Conservation (phyloP, 768 basidiomycete species). For the Tylopilus sp. region DNA sequence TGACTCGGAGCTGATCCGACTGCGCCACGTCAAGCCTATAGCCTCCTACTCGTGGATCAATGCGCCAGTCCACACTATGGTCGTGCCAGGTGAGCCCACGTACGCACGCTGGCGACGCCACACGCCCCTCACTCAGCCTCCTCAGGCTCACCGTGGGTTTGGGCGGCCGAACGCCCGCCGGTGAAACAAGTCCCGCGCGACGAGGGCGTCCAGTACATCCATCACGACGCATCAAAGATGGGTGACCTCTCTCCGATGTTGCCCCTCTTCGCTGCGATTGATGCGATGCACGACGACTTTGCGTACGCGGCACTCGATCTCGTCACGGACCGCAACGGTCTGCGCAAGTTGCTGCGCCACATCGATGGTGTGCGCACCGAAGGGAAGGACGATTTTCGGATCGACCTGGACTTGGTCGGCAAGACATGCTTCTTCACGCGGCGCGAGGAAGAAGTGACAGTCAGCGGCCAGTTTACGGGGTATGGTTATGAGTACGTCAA, state of each 20-base stretch:
- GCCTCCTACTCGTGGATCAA: conserved; percentile 58
- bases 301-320: conserved; percentile 37
- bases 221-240: conserved; percentile 56
- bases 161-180: conserved; percentile 44
- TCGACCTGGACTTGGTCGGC: conserved; percentile 65
- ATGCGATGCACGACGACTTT: conserved; percentile 33
- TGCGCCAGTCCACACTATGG: conserved; percentile 42
- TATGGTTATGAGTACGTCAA: conserved; percentile 65
- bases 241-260: conserved; percentile 38
- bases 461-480: conserved; percentile 29
- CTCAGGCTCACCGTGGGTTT: conserved; percentile 57
- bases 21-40: conserved; percentile 40
- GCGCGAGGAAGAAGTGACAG: conserved; percentile 38
- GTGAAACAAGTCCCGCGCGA: conserved; percentile 59
- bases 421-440: conserved; percentile 60
- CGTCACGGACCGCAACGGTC: conserved; percentile 62
- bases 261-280: conserved; percentile 60
- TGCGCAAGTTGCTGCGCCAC: conserved; percentile 64
- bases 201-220: conserved; percentile 43
- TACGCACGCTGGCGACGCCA: neutral
- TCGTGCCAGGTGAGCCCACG: conserved; percentile 44
- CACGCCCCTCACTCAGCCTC: neutral
- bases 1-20: conserved; percentile 27
- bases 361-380: conserved; percentile 11
- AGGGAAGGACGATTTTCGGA: conserved; percentile 50